These are phyloP conservation scores for Diaporthe sp. DNA, from an alignment of 2,329 filamentous ascomycete species.

Conservation along the genomic window DNA sequence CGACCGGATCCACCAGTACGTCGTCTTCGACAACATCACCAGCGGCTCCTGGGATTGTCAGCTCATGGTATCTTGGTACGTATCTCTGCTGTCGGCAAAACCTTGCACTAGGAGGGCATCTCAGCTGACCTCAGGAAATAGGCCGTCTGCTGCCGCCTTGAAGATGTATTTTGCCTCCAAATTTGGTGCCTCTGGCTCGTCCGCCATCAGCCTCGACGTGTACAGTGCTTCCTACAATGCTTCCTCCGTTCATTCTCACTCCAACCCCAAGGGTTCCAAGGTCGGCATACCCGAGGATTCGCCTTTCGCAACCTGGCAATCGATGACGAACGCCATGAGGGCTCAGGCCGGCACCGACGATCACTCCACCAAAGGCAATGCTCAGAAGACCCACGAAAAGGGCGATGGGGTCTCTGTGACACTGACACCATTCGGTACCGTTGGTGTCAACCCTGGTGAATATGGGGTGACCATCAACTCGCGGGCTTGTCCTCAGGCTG, in stretches of 20 bases:
- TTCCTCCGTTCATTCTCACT: constrained; percentile 1
- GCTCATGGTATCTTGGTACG: constrained; percentile 41
- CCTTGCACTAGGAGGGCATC: too few relatives aligned
- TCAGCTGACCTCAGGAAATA: background rate
- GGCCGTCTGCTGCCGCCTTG: constrained; percentile 30
- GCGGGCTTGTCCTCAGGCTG: constrained; percentile 33
- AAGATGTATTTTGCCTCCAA: constrained; percentile 22
- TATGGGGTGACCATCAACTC: constrained; percentile 42
- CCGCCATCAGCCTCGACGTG: constrained; percentile 40
- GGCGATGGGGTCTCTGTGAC: background rate
- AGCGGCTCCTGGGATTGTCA: constrained; percentile 41
- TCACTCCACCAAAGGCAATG: constrained; percentile 3
- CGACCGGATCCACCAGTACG: constrained; percentile 39
- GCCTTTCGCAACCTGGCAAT: constrained; percentile 41
- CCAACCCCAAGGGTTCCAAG: constrained; percentile 12
- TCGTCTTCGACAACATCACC: constrained; percentile 38
- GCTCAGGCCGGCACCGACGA: background rate
- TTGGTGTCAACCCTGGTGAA: constrained; percentile 39
- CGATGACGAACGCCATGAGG: constrained; percentile 38
- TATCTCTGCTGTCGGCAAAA: background rate
- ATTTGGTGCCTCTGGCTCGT: constrained; percentile 4
- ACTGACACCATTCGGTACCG: constrained; percentile 39
- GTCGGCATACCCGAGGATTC: constrained; percentile 20
- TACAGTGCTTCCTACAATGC: constrained; percentile 41
- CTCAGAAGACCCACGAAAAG: constrained; percentile 22